These are phyloP conservation scores for Dendrobium huoshanense DNA, from an alignment of 106 monocot species.

Conservation along the genomic window DNA sequence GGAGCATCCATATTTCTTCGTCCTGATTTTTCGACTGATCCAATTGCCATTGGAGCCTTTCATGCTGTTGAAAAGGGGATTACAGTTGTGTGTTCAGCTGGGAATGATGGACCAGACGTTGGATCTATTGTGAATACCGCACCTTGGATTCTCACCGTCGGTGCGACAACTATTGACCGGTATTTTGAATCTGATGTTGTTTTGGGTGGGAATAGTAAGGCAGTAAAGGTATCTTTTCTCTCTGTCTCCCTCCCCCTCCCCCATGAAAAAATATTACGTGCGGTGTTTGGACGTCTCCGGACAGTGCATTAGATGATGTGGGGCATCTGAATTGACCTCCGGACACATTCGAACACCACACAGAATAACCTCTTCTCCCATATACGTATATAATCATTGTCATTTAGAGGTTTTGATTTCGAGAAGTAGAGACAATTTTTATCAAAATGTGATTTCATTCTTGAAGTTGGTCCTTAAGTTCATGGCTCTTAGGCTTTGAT, in stretches of 20 bases:
- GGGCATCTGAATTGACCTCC: no score
- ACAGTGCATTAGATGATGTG: no score
- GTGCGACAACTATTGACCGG: conserved; percentile 59
- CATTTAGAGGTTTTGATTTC: no score
- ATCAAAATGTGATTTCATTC: no score
- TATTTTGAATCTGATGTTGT: conserved; percentile 58
- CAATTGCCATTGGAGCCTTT: conserved; percentile 77
- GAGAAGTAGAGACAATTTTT: no score
- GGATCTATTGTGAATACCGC: conserved; percentile 51
- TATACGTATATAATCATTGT: no score
- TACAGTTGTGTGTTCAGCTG: conserved; percentile 71
- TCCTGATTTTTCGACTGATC: conserved; percentile 42
- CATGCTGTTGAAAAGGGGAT: conserved; percentile 67
- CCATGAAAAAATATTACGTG: no score
- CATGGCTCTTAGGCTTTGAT: not conserved
- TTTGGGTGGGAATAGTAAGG: conserved; percentile 39
- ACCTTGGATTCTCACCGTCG: conserved; percentile 87
- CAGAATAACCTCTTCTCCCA: no score
- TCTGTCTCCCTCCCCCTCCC: not conserved
- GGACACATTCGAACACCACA: no score
- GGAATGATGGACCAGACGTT: conserved; percentile 55
- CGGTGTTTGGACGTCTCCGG: no score
- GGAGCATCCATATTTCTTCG: conserved; percentile 27
- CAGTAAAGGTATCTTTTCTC: conserved; percentile 26
- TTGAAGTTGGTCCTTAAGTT: no score